Evolutionary conservation across 805 yeast species (phyloP), one percentile per base, ranked within the genome.

Genomic region (Komagataella ulmi): DNA sequence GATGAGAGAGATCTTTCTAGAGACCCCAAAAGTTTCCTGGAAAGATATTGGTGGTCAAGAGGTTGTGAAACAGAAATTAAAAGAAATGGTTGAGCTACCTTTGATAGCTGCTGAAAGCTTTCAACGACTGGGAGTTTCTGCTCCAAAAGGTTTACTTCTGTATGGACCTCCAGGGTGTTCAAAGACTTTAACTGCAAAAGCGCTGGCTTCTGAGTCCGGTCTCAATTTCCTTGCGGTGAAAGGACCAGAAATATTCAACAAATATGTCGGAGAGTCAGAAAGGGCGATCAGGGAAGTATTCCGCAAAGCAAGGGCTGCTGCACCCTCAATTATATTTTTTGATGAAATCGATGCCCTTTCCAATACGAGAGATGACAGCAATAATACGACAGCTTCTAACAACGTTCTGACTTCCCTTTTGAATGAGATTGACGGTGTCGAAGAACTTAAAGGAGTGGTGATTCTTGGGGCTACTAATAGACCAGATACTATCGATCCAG

Each of bases 141-240:
- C 98, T 0, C 99, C 99, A 3, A 85, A 88, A 57, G 99, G 99
- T 44, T 85, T 93, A 1, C 66, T 93, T 48, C 71, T 93, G 18
- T 93, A 93, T 65, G 99, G 99, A 0, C 99, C 99, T 1, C 98
- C 99, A 0, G 99, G 99, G 14, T 91, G 98, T 69, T 90, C 97
- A 8, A 91, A 91, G 61, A 91, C 99, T 0, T 67, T 91, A 55
- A 88, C 96, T 0, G 98, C 97, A 1, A 91, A 91, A 61, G 97
- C 97, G 0, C 69, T 91, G 30, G 98, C 98, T 0, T 86, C 96
- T 0, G 99, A 91, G 66, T 85, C 97, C 1, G 97, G 97, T 0
- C 76, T 91, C 49, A 91, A 91, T 60, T 91, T 91, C 65, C 65
- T 91, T 50, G 96, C 98, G 0, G 96, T 91, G 6, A 93, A 93